phyloP scores from a whole-genome alignment of 208 protist genomes.

The Herpetomonas samuelpessoai region DNA sequence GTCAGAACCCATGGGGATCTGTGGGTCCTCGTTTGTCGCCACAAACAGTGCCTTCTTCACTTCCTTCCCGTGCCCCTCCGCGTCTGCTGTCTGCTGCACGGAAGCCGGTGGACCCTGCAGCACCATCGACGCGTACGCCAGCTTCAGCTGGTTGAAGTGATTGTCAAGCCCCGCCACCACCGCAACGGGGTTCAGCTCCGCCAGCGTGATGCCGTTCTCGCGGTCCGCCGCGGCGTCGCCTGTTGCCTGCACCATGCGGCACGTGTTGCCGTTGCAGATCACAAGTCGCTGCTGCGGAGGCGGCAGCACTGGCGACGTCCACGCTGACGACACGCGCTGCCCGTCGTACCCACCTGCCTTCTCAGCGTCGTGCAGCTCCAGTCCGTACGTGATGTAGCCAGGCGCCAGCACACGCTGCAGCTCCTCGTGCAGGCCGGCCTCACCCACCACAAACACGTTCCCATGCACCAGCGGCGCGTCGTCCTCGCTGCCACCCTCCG shows the following conservation, averaged over 20 bases:
- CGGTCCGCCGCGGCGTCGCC: slow-evolving; percentile 1
- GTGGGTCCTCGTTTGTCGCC: slow-evolving; percentile 74
- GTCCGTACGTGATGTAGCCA: slow-evolving; percentile 67
- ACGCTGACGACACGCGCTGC: slow-evolving; percentile 21
- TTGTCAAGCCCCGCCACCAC: slow-evolving; percentile 65
- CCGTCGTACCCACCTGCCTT: slow-evolving; percentile 36
- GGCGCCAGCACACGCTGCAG: slow-evolving; percentile 50
- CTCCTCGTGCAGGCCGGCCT: slow-evolving; percentile 69
- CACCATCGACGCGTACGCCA: slow-evolving; percentile 42
- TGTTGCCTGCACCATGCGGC: slow-evolving; percentile 18
- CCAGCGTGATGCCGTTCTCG: slow-evolving; percentile 36
- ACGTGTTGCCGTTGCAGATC: slow-evolving; percentile 26
- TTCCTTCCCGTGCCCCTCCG: neutral
- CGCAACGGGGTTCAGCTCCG: slow-evolving; percentile 48
- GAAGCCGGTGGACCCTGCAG: slow-evolving; percentile 29
- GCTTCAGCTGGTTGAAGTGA: slow-evolving; percentile 64
- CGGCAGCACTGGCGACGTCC: slow-evolving; percentile 33
- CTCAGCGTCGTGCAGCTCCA: slow-evolving; percentile 58
- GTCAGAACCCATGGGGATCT: slow-evolving; percentile 45
- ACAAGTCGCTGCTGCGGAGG: slow-evolving; percentile 34
- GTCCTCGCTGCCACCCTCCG: neutral
- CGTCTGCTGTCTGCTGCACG: neutral
- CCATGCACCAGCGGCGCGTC: slow-evolving; percentile 39
- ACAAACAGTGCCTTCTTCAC: slow-evolving; percentile 32
- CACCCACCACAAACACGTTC: slow-evolving; percentile 71